Conservation (phyloP, 805 yeast genomes). For the Kregervanrija fluxuum region DNA sequence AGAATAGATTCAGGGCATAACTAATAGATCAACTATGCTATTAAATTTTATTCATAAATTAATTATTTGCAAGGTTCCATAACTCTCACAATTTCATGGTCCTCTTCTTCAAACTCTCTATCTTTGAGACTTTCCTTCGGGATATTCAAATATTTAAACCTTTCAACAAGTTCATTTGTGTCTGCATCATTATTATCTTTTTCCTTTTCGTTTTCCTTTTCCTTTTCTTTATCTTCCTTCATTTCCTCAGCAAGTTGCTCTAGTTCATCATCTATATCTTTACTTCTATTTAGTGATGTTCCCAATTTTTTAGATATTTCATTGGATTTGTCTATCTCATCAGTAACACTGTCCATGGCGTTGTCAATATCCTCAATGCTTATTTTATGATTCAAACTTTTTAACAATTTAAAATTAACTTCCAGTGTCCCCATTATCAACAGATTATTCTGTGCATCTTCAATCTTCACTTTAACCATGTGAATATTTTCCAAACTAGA, state of each 20-base stretch:
- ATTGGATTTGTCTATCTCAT: conserved; percentile 15
- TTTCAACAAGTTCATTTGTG: conserved; percentile 4
- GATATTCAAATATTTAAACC: conserved; percentile 7
- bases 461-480: conserved; percentile 17
- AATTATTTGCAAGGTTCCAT: neutral
- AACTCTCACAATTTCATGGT: neutral
- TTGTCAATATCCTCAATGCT: conserved; percentile 14
- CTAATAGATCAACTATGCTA: neutral
- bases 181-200: neutral
- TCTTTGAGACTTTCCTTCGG: conserved; percentile 3
- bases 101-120: neutral
- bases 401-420: conserved; percentile 18
- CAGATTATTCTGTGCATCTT: conserved; percentile 21
- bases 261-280: conserved; percentile 20
- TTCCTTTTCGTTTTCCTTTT: conserved; percentile 1
- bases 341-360: conserved; percentile 14
- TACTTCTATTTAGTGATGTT: conserved; percentile 4
- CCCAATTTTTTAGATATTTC: conserved; percentile 14
- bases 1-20: neutral
- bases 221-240: conserved; percentile 3
- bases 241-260: conserved; percentile 7
- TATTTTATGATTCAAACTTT: conserved; percentile 17
- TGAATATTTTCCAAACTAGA: conserved; percentile 18
- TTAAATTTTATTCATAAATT: neutral
- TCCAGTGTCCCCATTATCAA: conserved; percentile 18